Base-by-base conservation (phyloP, 768 basidiomycete species). In the Boletus rubescentipes region DNA sequence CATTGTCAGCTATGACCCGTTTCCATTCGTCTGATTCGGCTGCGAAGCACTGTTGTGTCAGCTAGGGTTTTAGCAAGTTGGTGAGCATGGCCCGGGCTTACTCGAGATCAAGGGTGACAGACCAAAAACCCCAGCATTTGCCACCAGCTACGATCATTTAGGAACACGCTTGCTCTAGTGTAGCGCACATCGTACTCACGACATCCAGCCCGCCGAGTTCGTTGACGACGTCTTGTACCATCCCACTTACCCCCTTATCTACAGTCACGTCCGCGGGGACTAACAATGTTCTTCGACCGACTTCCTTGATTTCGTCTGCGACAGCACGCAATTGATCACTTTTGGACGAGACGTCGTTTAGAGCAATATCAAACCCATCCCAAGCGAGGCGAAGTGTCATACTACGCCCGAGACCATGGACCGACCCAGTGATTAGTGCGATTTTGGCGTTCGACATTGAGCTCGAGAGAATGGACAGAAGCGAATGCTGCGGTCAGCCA, bases 1-100 rank as follows among this genome's bases (percentile, higher is more conserved):
- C 70, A 58, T 87, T 85, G 60, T 85, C 23, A 4, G 51, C 30
- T 20, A 54, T 45, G 23, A 44, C 7, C 3, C 9, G 18, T 2
- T 57, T 53, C 55, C 52, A 54, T 2, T 15, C 45, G 5, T 58
- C 49, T 7, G 45, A n/a, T 5, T 18, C 26, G 8, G 49, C 55
- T 50, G 35, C 6, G 11, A 1, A n/a, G 16, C 7, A 14, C 2
- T 9, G 7, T 46, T 3, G 5, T 12, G 34, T 52, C 21, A 41
- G 20, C 37, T 8, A 11, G n/a, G 18, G 30, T 1, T 5, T 2
- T 2, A 9, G 20, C 9, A 30, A 9, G n/a, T n/a, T 3, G 1
- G 9, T 10, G 14, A 30, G 32, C 4, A 4, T 3, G 32, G n/a
- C n/a, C n/a, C n/a, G n/a, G n/a, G n/a, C 43, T 2, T 16, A 57